Percentiles rank a stretch among this genome's conserved stretches.
phyloP scores from a whole-genome alignment of 2,329 filamentous ascomycete genomes.

The Ophiostoma fasciatum region DNA sequence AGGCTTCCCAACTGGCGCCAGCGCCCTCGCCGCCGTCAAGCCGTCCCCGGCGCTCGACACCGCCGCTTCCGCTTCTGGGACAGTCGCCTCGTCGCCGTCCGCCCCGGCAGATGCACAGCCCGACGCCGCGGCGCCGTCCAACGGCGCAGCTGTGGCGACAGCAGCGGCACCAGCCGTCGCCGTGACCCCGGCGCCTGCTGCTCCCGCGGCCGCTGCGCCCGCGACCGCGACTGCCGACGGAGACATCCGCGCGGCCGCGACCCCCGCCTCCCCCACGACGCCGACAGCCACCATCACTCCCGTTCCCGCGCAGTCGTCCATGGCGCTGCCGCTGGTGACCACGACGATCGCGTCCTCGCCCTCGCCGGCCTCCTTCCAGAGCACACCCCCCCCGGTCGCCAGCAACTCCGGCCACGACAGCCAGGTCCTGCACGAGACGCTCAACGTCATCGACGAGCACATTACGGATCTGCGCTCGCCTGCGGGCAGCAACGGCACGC shows the following conservation, averaged over 20 bases:
- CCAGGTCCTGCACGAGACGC: conserved; percentile 81
- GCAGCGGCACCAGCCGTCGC: not conserved
- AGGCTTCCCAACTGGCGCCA: conserved; percentile 15
- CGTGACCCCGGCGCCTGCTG: not conserved
- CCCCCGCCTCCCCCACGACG: conserved; percentile 14
- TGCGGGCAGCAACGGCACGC: conserved; percentile 30
- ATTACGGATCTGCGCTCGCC: conserved; percentile 67
- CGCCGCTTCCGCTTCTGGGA: no score
- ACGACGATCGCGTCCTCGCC: no score
- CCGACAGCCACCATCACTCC: conserved; percentile 14
- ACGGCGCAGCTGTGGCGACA: conserved; percentile 9
- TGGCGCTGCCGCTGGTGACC: not conserved
- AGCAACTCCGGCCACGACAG: conserved; percentile 38
- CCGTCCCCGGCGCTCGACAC: no score
- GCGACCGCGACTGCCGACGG: conserved; percentile 12
- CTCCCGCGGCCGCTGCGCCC: not conserved
- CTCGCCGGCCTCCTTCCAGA: conserved; percentile 10
- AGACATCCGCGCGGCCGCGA: no score
- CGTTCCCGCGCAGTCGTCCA: conserved; percentile 6
- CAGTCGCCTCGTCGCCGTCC: no score
- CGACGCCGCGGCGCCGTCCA: no score
- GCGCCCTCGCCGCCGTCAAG: conserved; percentile 12
- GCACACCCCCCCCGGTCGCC: conserved; percentile 5
- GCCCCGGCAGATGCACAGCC: no score
- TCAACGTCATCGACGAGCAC: conserved; percentile 94